Evolutionary conservation across 2,329 filamentous ascomycete genomes (phyloP).

Genomic region (Colletotrichum sp.): DNA sequence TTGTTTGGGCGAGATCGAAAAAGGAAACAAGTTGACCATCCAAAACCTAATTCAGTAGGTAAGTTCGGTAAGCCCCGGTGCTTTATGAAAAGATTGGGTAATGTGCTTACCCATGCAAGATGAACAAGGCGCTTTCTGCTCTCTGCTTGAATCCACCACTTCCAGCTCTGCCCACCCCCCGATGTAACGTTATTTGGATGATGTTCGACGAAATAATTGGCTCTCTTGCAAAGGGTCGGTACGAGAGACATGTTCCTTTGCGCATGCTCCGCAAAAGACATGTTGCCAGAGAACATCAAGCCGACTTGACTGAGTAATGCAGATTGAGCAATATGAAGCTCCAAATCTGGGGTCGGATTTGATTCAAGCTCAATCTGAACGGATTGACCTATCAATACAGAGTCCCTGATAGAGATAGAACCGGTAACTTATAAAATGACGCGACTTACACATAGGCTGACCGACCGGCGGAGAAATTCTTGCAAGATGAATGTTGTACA

Average conservation of each 20-base stretch:
- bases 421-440: accelerated
- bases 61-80: accelerated
- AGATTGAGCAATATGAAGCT: not conserved
- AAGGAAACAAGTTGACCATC: not conserved
- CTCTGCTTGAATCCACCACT: not conserved
- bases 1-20: not conserved
- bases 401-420: not conserved
- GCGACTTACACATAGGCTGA: not conserved
- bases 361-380: not conserved
- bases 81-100: accelerated
- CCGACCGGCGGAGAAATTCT: not conserved
- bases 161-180: not conserved
- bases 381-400: not conserved
- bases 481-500: not conserved
- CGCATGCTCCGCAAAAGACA: not conserved
- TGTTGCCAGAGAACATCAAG: not conserved
- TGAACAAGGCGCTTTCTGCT: not conserved
- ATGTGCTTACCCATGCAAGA: not conserved
- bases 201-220: not conserved
- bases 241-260: not conserved
- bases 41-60: not conserved
- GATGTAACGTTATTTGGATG: not conserved
- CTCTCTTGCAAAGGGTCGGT: not conserved
- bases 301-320: not conserved
- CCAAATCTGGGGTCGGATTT: not conserved